A percentile compares a stretch with the other conserved stretches of the same genome.
phyloP scores from a whole-genome alignment of 805 yeast genomes.

The Starmera pachycereana region DNA sequence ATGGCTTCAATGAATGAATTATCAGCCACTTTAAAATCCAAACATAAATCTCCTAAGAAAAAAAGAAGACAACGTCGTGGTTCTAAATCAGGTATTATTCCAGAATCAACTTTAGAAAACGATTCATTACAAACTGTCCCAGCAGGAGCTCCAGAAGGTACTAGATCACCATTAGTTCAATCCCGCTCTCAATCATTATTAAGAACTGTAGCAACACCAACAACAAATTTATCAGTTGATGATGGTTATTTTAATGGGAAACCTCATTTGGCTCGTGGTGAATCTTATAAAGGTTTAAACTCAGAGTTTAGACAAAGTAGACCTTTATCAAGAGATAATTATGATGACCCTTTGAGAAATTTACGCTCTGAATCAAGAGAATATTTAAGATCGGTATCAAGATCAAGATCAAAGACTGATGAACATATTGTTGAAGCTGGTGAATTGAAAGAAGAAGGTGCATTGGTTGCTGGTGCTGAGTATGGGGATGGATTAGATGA shows the following conservation, averaged over 20 bases:
- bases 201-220: slow-evolving; percentile 1
- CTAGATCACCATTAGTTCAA: slow-evolving; percentile 23
- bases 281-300: slow-evolving; percentile 55
- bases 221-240: not conserved
- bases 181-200: slow-evolving; percentile 17
- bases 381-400: slow-evolving; percentile 55
- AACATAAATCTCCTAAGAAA: slow-evolving; percentile 4
- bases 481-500: slow-evolving; percentile 7
- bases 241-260: slow-evolving; percentile 8
- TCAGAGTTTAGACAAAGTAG: slow-evolving; percentile 24
- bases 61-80: slow-evolving; percentile 10
- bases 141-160: slow-evolving; percentile 35
- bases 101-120: slow-evolving; percentile 25
- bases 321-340: slow-evolving; percentile 7
- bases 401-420: slow-evolving; percentile 48
- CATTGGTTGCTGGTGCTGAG: slow-evolving; percentile 37
- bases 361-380: slow-evolving; percentile 25
- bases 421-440: slow-evolving; percentile 18
- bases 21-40: slow-evolving; percentile 12
- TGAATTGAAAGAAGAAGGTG: slow-evolving; percentile 47
- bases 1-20: slow-evolving; percentile 19
- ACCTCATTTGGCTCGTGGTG: slow-evolving; percentile 73
- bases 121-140: slow-evolving; percentile 32
- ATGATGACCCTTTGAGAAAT: slow-evolving; percentile 18
- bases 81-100: slow-evolving; percentile 10